These are phyloP conservation scores for Aspergillus sergii DNA, from an alignment of 2,329 filamentous ascomycete genomes.

Conservation along the genomic window DNA sequence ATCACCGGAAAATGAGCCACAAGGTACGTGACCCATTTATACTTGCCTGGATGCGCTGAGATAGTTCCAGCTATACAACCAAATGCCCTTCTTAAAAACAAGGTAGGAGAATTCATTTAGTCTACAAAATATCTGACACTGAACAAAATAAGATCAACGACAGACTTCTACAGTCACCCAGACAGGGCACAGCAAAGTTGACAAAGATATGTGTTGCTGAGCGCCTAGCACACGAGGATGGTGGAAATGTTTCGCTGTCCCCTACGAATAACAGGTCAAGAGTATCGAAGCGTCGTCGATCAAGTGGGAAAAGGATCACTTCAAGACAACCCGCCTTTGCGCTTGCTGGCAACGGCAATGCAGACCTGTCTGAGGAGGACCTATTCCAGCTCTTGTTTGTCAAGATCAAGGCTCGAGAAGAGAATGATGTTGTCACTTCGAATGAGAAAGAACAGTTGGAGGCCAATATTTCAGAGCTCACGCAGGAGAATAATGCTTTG, in stretches of 20 bases:
- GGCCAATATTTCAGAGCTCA: constrained; percentile 24
- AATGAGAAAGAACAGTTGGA: constrained; percentile 31
- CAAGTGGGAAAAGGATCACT: constrained; percentile 5
- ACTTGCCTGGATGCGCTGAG: neutral
- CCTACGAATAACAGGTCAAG: constrained; percentile 12
- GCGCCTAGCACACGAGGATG: neutral
- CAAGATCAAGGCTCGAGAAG: constrained; percentile 38
- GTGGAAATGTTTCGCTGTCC: neutral
- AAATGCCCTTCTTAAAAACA: neutral
- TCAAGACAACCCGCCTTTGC: neutral
- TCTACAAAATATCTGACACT: neutral
- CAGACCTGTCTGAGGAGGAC: constrained; percentile 35
- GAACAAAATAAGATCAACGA: neutral
- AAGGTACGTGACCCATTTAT: neutral
- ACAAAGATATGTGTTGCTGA: neutral
- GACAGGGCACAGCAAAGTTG: neutral
- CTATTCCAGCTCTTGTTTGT: constrained; percentile 40
- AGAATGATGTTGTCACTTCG: constrained; percentile 29
- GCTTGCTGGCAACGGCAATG: neutral
- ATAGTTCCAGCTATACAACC: neutral
- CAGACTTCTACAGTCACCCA: neutral
- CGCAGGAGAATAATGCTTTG: constrained; percentile 33
- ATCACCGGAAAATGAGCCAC: constrained; percentile 1
- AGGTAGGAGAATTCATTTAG: neutral
- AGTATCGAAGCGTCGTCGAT: constrained; percentile 20